Conservation (phyloP, 768 basidiomycete genomes). For the Boletus bicolor region DNA sequence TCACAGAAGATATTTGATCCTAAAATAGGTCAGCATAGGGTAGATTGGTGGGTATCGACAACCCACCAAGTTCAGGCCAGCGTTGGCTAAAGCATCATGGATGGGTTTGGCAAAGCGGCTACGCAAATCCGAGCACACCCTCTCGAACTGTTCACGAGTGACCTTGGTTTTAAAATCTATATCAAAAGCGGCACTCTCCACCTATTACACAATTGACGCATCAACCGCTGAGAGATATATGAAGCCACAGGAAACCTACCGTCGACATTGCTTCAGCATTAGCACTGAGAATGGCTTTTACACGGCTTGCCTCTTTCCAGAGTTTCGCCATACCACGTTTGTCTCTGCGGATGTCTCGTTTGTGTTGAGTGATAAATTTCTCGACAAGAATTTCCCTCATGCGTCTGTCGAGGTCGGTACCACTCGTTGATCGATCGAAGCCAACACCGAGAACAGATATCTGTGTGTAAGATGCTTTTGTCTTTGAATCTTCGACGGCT, state of each 20-base stretch:
- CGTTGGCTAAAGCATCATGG: slow-evolving; percentile 61
- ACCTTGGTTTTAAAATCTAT: slow-evolving; percentile 85
- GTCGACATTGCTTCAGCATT: slow-evolving; percentile 76
- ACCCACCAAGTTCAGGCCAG: slow-evolving; percentile 65
- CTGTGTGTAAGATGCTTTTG: slow-evolving; percentile 54
- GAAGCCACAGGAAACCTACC: slow-evolving; percentile 41
- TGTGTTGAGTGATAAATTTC: slow-evolving; percentile 70
- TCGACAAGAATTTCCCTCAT: slow-evolving; percentile 77
- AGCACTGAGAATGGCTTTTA: slow-evolving; percentile 92
- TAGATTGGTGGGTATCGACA: not conserved
- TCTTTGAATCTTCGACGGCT: slow-evolving; percentile 45
- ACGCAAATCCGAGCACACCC: slow-evolving; percentile 63
- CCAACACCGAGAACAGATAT: slow-evolving; percentile 81
- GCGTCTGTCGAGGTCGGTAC: slow-evolving; percentile 80
- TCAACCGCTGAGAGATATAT: not conserved
- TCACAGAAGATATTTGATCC: slow-evolving; percentile 82
- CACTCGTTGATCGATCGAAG: slow-evolving; percentile 72
- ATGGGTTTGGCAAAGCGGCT: slow-evolving; percentile 67
- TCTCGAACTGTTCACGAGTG: slow-evolving; percentile 76
- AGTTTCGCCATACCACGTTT: slow-evolving; percentile 88
- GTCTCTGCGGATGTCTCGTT: slow-evolving; percentile 65
- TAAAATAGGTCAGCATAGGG: slow-evolving; percentile 27
- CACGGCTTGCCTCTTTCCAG: slow-evolving; percentile 88
- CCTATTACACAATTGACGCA: slow-evolving; percentile 35
- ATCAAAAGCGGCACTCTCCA: slow-evolving; percentile 88